phyloP scores from a whole-genome alignment of 1,284 basidiomycete genomes.

The Ganoderma lingzhi region DNA sequence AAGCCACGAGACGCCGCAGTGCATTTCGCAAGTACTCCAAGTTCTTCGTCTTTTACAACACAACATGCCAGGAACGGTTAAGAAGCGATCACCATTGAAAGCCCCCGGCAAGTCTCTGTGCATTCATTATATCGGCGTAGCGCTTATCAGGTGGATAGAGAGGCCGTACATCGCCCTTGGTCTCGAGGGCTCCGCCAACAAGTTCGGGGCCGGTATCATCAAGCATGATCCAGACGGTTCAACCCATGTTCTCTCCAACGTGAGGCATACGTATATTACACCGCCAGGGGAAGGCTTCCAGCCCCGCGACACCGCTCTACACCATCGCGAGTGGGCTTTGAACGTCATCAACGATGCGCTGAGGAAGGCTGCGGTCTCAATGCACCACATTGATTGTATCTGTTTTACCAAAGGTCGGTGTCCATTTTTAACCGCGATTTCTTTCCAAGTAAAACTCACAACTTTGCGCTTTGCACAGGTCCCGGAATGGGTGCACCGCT shows the following conservation, averaged over 20 bases:
- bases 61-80: constrained; percentile 29
- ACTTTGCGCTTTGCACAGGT: constrained; percentile 55
- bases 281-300: constrained; percentile 98
- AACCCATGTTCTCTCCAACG: constrained; percentile 78
- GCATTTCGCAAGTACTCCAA: no score
- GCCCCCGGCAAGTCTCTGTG: constrained; percentile 32
- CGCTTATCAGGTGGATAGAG: constrained; percentile 48
- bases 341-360: constrained; percentile 86
- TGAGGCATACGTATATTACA: constrained; percentile 98
- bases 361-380: constrained; percentile 71
- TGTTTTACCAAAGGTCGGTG: constrained; percentile 93
- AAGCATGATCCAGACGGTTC: constrained; percentile 80
- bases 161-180: constrained; percentile 81
- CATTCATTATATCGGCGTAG: not conserved
- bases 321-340: constrained; percentile 94
- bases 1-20: no score
- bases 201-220: constrained; percentile 96
- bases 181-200: constrained; percentile 97
- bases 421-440: not conserved
- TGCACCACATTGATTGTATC: constrained; percentile 91
- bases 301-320: constrained; percentile 93
- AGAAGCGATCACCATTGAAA: constrained; percentile 43
- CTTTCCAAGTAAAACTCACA: constrained; percentile 1
- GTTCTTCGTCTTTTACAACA: no score
- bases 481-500: constrained; percentile 99